Conservation (phyloP, 2,329 filamentous ascomycete species). For the Ophiosphaerella narmari region DNA sequence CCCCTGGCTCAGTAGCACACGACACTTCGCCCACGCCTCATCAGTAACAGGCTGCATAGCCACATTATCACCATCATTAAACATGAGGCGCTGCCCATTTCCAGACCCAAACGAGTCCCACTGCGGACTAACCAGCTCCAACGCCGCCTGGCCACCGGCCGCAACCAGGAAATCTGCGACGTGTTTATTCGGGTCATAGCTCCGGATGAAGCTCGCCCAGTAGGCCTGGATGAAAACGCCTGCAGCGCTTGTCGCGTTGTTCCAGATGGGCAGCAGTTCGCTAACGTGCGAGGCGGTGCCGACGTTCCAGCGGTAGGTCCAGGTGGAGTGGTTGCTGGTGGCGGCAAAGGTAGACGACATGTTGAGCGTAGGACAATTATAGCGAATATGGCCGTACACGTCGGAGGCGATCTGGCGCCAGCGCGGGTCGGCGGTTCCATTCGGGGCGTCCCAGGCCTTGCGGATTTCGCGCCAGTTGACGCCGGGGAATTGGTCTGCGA, state of each 20-base stretch:
- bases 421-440: slow-evolving; percentile 25
- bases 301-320: slow-evolving; percentile 58
- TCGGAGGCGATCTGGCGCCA: slow-evolving; percentile 47
- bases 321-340: slow-evolving; percentile 38
- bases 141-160: slow-evolving; percentile 6
- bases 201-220: slow-evolving; percentile 52
- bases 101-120: slow-evolving; percentile 34
- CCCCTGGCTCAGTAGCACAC: slow-evolving; percentile 30
- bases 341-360: slow-evolving; percentile 44
- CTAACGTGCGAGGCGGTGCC: slow-evolving; percentile 45
- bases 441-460: slow-evolving; percentile 34
- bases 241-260: slow-evolving; percentile 36
- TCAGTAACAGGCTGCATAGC: slow-evolving; percentile 33
- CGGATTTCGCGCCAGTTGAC: slow-evolving; percentile 38
- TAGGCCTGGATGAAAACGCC: slow-evolving; percentile 45
- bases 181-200: slow-evolving; percentile 47
- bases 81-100: slow-evolving; percentile 27
- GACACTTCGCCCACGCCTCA: slow-evolving; percentile 28
- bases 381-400: slow-evolving; percentile 56
- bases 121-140: slow-evolving; percentile 26
- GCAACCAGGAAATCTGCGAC: slow-evolving; percentile 25
- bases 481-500: slow-evolving; percentile 46
- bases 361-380: slow-evolving; percentile 53
- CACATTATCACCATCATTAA: slow-evolving; percentile 34
- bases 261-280: slow-evolving; percentile 47